Conservation (phyloP, 2,329 filamentous ascomycete species). For the Calonectria multiphialidica region DNA sequence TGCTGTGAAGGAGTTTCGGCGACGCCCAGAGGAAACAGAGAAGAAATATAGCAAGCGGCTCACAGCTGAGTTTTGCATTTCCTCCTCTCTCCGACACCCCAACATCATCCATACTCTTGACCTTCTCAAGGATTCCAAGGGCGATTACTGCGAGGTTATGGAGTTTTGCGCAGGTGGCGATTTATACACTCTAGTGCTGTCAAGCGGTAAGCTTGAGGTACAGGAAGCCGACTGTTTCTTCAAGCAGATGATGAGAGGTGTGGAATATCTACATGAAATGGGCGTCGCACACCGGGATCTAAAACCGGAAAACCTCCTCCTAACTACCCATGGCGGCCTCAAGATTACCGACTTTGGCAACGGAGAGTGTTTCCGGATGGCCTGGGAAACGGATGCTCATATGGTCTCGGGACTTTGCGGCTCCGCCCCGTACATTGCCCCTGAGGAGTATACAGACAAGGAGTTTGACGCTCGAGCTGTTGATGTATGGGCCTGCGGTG, state of each 20-base stretch:
- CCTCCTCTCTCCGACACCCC: conserved; percentile 93
- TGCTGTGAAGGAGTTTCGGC: conserved; percentile 97
- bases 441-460: conserved; percentile 94
- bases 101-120: conserved; percentile 99
- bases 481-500: conserved; percentile 97
- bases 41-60: conserved; percentile 98
- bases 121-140: conserved; percentile 94
- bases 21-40: conserved; percentile 91
- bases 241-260: conserved; percentile 98
- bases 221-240: conserved; percentile 97
- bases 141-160: conserved; percentile 99
- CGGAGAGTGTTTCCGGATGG: conserved; percentile 99
- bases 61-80: conserved; percentile 98
- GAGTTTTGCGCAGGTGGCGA: conserved; percentile 98
- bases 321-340: conserved; percentile 91
- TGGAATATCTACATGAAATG: conserved; percentile 99
- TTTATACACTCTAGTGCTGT: conserved; percentile 91
- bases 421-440: conserved; percentile 96
- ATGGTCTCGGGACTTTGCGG: conserved; percentile 98
- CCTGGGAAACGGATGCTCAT: conserved; percentile 97
- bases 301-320: conserved; percentile 94
- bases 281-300: conserved; percentile 96
- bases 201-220: conserved; percentile 91
- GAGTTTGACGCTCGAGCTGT: conserved; percentile 99
- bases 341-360: conserved; percentile 99